A percentile compares a stretch with the other conserved stretches of the same genome.
Conservation (phyloP, 2,329 filamentous ascomycete species). For the Colletotrichum sp. region DNA sequence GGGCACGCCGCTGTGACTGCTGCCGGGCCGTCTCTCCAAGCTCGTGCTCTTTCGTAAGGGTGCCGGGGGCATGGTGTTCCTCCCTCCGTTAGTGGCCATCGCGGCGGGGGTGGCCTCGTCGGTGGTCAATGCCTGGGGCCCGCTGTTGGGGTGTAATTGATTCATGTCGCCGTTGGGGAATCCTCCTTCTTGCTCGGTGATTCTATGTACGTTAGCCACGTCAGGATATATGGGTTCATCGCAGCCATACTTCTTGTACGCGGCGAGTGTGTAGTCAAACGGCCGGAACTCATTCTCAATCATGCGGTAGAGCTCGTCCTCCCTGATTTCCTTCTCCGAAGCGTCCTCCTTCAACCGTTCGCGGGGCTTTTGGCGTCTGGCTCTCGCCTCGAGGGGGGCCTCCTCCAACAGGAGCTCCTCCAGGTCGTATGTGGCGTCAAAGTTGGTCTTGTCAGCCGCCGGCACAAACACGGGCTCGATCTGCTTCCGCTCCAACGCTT, state of each 20-base stretch:
- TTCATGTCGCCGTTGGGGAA: conserved; percentile 13
- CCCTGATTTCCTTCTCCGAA: conserved; percentile 90
- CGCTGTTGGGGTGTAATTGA: not conserved
- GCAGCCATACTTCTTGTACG: conserved; percentile 71
- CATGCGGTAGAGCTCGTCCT: conserved; percentile 91
- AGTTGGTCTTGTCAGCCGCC: conserved; percentile 97
- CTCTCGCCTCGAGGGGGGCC: conserved; percentile 90
- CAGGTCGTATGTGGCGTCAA: conserved; percentile 96
- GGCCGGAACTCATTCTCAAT: conserved; percentile 94
- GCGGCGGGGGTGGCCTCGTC: conserved; percentile 52
- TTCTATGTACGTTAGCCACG: conserved; percentile 15
- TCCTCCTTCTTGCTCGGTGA: conserved; percentile 15
- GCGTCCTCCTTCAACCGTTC: conserved; percentile 93
- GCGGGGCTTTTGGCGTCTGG: conserved; percentile 90
- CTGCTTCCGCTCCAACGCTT: conserved; percentile 81
- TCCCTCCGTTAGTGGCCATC: conserved; percentile 26
- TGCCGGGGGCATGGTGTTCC: conserved; percentile 14
- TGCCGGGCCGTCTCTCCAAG: conserved; percentile 5
- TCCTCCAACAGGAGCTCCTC: conserved; percentile 94
- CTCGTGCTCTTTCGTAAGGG: conserved; percentile 19
- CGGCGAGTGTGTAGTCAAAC: conserved; percentile 90
- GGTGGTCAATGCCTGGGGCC: conserved; percentile 56
- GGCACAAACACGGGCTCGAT: conserved; percentile 91
- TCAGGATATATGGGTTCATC: not conserved
- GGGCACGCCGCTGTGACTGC: conserved; percentile 24